Evolutionary conservation across 2,329 filamentous ascomycete genomes (phyloP).

Genomic region (Gnomoniopsis sp.): DNA sequence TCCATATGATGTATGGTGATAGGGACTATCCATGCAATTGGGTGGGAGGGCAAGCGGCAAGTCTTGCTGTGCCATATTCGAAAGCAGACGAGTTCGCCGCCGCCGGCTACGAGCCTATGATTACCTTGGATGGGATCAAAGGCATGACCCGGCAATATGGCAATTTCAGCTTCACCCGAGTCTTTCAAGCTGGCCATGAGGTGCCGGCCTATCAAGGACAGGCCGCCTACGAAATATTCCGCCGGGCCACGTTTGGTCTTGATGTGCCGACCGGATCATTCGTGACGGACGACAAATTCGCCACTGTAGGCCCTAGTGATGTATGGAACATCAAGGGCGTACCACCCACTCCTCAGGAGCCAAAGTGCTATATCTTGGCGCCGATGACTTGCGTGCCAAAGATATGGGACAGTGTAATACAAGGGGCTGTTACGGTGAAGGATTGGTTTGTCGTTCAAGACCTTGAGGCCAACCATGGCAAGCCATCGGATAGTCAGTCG

Average conservation of each 20-base stretch:
- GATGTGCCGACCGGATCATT: slow-evolving; percentile 19
- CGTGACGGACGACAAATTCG: slow-evolving; percentile 4
- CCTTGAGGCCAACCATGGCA: no score
- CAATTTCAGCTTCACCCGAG: slow-evolving; percentile 58
- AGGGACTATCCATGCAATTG: slow-evolving; percentile 56
- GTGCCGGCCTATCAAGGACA: slow-evolving; percentile 49
- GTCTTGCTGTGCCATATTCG: slow-evolving; percentile 44
- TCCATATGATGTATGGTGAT: slow-evolving; percentile 56
- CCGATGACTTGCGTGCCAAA: slow-evolving; percentile 18
- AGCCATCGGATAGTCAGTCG: not conserved
- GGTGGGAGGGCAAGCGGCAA: slow-evolving; percentile 52
- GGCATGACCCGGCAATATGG: slow-evolving; percentile 66
- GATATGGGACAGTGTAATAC: slow-evolving; percentile 18
- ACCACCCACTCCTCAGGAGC: slow-evolving; percentile 13
- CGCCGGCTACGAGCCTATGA: slow-evolving; percentile 62
- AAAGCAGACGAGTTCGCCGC: slow-evolving; percentile 39
- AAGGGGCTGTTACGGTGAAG: slow-evolving; percentile 17
- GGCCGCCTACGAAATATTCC: slow-evolving; percentile 44
- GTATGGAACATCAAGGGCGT: slow-evolving; percentile 15
- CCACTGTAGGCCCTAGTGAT: slow-evolving; percentile 13
- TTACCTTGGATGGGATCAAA: slow-evolving; percentile 53
- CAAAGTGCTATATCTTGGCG: slow-evolving; percentile 20
- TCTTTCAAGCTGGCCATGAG: slow-evolving; percentile 57
- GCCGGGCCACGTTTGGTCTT: slow-evolving; percentile 33
- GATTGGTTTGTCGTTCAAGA: slow-evolving; percentile 22